phyloP scores from a whole-genome alignment of 352 stramenopile genomes.

The Pythium sukuiense region DNA sequence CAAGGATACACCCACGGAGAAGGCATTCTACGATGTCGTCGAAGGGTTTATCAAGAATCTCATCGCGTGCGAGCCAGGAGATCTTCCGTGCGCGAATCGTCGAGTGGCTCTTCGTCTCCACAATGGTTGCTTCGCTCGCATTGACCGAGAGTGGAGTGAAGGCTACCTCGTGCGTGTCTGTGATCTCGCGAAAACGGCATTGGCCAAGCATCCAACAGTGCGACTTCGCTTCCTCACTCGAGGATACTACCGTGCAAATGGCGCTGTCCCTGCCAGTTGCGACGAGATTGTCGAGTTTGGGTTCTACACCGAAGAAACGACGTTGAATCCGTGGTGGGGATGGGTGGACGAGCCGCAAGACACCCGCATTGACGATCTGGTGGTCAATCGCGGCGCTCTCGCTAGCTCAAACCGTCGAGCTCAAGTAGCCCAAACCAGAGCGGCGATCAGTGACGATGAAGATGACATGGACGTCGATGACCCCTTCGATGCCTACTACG shows the following conservation, averaged over 20 bases:
- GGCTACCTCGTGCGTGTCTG: conserved; percentile 7
- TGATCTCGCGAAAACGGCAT: background rate
- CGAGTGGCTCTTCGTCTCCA: conserved; percentile 20
- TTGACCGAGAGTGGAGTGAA: conserved; percentile 2
- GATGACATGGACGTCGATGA: conserved; percentile 6
- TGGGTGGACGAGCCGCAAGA: conserved; percentile 19
- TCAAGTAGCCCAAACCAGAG: too few species aligned
- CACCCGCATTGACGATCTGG: conserved; percentile 15
- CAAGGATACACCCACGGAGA: conserved; percentile 7
- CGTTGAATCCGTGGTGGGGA: conserved; percentile 17
- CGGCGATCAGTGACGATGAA: background rate
- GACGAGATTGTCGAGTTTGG: conserved; percentile 19
- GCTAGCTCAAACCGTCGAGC: background rate
- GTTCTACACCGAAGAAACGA: conserved; percentile 8
- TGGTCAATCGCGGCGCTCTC: conserved; percentile 1
- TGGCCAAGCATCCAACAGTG: conserved; percentile 11
- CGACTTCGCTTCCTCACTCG: conserved; percentile 7
- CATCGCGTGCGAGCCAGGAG: background rate
- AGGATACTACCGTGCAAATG: background rate
- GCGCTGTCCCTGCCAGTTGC: background rate
- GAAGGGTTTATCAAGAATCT: conserved; percentile 16
- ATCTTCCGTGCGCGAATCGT: conserved; percentile 10
- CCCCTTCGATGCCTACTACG: conserved; percentile 1
- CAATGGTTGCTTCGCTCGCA: conserved; percentile 7
- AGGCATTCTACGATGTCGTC: conserved; percentile 19